Conservation (phyloP, 1,284 basidiomycete genomes). For the Cryptococcus hybrid region DNA sequence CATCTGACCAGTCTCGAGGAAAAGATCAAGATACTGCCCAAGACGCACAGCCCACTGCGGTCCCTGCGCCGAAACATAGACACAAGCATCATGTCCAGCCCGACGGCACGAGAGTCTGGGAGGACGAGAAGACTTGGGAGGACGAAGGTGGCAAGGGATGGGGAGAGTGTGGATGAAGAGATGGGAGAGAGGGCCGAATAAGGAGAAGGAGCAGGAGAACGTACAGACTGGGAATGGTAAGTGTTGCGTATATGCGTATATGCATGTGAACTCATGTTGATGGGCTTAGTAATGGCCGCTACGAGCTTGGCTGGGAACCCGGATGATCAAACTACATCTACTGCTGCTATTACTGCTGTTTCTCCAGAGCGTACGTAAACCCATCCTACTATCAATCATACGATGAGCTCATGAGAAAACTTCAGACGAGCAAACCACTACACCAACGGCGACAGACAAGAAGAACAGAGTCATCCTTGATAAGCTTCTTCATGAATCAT, state of each 20-base stretch:
- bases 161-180: background rate
- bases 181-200: background rate
- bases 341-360: background rate
- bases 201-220: background rate
- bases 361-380: background rate
- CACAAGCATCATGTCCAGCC: background rate
- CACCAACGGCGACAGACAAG: background rate
- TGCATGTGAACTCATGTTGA: background rate
- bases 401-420: no score
- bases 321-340: background rate
- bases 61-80: background rate
- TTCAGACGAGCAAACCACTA: background rate
- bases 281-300: background rate
- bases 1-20: no score
- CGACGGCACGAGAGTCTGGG: background rate
- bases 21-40: no score
- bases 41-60: no score
- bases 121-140: background rate
- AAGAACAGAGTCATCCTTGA: background rate
- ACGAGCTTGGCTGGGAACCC: background rate
- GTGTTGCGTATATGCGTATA: background rate
- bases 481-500: background rate
- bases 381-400: background rate
- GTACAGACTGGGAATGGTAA: background rate
- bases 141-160: background rate